Base-by-base conservation (phyloP, 2,329 filamentous ascomycete genomes). In the Ceratocystis huliohia region DNA sequence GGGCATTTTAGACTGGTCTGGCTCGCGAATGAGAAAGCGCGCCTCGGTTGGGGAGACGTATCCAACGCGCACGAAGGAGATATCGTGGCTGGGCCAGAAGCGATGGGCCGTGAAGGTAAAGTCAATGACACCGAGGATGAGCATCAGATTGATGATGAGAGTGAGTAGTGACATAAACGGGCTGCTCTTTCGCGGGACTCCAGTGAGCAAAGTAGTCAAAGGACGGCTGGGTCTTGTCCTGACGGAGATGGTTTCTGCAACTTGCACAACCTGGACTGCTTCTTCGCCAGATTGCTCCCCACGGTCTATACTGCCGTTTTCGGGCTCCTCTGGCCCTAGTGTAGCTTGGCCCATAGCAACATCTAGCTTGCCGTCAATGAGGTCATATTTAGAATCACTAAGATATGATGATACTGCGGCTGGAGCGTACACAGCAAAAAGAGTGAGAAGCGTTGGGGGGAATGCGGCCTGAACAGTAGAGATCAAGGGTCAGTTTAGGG, bases 31-130 rank as follows among this genome's bases (percentile, higher is more conserved):
- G 33, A 99, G 78, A 48, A 99, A 81, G 68, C 85, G 91, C 25
- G 91, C 94, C 66, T 87, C 87, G 0, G 81, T 83, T 20, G 89
- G 83, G 3, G 91, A 96, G 33, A 97, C 87, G 74, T 93, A 93
- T 30, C 94, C 94, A 17, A 96, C 79, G 7, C 94, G 84, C 50
- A 89, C 89, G 74, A 99, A 96, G 0, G 91, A 89, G 10, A 96
- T 78, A 70, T 95, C 86, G 33, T 89, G 78, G 30, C 81, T 85
- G 3, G 87, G 85, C 74, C 96, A 81, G 44, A 88, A 82, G 68
- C 87, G 74, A 10, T 84, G 84, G 1, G 88, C 87, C 22, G 88
- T 84, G 73, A 89, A 91, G 15, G 96, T 80, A 48, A 92, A 83
- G 74, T 99, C 94, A 30, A 87, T 80, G 0, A 87, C 83, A 75